Conservation (phyloP, 176 grass and related monocot genomes). For the Musa acuminata region DNA sequence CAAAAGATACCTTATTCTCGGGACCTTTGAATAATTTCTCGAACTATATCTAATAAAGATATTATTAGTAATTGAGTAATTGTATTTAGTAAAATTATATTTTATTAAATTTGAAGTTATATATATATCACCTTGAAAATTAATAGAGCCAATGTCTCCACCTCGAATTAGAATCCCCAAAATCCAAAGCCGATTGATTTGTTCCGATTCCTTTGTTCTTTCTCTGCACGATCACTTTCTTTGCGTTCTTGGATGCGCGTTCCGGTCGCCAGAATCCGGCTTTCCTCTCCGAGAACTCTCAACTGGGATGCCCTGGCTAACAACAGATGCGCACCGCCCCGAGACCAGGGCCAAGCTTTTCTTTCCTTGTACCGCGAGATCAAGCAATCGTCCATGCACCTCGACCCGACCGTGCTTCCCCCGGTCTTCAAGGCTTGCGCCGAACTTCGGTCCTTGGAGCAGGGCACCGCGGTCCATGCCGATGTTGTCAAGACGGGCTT, state of each 20-base stretch:
- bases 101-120: no score
- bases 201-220: no score
- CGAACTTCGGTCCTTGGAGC: background rate
- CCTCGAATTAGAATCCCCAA: no score
- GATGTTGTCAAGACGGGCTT: constrained; percentile 26
- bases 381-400: background rate
- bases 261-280: background rate
- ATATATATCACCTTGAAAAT: no score
- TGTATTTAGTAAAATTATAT: no score
- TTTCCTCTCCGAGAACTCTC: background rate
- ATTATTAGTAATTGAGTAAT: no score
- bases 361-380: constrained; percentile 9
- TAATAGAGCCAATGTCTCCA: no score
- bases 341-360: constrained; percentile 1
- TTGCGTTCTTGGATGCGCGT: background rate
- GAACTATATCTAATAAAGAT: no score
- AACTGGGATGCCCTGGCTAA: background rate
- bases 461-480: constrained; percentile 22
- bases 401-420: constrained; percentile 16
- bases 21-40: no score
- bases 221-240: background rate
- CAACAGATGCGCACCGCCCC: background rate
- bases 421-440: constrained; percentile 23
- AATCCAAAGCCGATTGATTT: no score
- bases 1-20: no score